Evolutionary conservation across 495 filamentous ascomycete species (phyloP), one percentile per base, ranked within the genome.

Genomic region (Lindgomyces ingoldianus): DNA sequence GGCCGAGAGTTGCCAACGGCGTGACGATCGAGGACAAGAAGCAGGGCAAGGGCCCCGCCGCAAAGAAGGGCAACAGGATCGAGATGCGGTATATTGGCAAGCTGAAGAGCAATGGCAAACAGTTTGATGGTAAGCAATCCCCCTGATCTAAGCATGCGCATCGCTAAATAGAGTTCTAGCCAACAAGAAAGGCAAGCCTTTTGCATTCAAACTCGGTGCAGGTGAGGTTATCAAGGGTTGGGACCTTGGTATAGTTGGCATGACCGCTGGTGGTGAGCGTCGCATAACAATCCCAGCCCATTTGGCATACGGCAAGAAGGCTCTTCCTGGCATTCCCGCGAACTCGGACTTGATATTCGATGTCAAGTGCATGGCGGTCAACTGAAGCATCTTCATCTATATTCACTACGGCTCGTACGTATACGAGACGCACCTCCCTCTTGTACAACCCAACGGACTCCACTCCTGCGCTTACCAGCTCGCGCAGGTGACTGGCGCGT

Each of bases 161-260:
- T 24, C 2, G 10, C 48, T 77, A 83, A 72, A 83, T 57, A 46
- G 19, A 22, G 50, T 0, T 33, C 60, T 62, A 92, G 89, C 90
- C 68, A 98, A 98, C 84, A 98, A 96, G 82, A 96, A 93, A 80
- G 94, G 94, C 68, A 89, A 93, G 78, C 93, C 95, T 19, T 99
- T 99, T 80, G 83, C 81, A 69, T 97, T 98, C 87, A 93, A 91
- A 77, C 83, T 96, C 51, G 94, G 95, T 67, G 85, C 84, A 74
- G 92, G 92, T 60, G 91, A 97, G 73, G 94, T 99, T 68, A 98
- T 99, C 80, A 93, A 96, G 83, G 94, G 94, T 68, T 97, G 93
- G 94, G 95, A 99, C 74, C 85, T 96, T 64, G 94, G 94, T 75
- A 79, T 99, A 65, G 83, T 81, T 60, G 94, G 94, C 74, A 96